Evolutionary conservation across 768 basidiomycete genomes (phyloP).

Genomic region (Lactarius tabidus): DNA sequence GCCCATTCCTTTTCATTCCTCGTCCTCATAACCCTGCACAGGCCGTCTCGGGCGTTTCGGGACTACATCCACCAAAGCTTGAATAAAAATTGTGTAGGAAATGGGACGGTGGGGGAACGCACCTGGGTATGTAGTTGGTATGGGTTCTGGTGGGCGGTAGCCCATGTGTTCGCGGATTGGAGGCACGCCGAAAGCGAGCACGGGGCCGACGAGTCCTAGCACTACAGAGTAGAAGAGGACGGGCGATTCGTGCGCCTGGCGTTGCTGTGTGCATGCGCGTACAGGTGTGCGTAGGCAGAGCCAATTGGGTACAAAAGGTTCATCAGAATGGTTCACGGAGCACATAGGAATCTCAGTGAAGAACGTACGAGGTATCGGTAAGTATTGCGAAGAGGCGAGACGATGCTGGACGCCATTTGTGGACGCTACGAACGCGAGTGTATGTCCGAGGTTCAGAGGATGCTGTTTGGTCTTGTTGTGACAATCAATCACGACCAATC

Average conservation of each 20-base stretch:
- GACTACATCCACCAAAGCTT: conserved; percentile 39
- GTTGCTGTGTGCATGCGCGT: conserved; percentile 55
- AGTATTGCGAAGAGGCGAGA: conserved; percentile 46
- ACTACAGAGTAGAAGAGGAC: conserved; percentile 85
- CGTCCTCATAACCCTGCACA: no score
- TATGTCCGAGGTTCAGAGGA: background rate
- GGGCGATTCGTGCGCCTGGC: conserved; percentile 84
- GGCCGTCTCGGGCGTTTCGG: conserved; percentile 66
- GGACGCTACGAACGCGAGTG: background rate
- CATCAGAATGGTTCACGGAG: background rate
- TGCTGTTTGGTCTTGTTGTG: background rate
- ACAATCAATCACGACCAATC: no score
- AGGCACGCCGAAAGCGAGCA: conserved; percentile 70
- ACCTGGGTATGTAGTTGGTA: conserved; percentile 81
- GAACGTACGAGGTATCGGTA: conserved; percentile 41
- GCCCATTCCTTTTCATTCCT: background rate
- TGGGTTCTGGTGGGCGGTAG: no score
- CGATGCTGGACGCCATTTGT: conserved; percentile 40
- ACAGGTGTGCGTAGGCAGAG: no score
- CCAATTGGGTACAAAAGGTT: background rate
- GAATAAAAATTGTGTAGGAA: background rate
- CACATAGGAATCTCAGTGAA: background rate
- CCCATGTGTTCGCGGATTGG: no score
- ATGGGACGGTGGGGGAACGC: conserved; percentile 30
- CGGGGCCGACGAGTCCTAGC: conserved; percentile 71